phyloP scores from a whole-genome alignment of 2,329 filamentous ascomycete genomes.

The Reticulascus tulasneorum region DNA sequence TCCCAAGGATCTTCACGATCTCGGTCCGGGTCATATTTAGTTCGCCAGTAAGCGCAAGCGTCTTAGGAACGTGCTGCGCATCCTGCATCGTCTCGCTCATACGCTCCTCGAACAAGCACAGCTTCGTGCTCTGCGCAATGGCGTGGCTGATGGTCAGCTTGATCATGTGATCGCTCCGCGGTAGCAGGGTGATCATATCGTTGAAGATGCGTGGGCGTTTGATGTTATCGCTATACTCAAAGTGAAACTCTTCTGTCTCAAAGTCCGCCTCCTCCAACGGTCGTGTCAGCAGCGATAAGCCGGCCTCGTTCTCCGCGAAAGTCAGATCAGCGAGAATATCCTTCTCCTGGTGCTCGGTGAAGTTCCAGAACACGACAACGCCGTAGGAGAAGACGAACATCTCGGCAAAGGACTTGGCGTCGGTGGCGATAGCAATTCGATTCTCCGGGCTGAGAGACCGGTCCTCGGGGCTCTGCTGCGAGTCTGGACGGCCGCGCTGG shows the following conservation, averaged over 20 bases:
- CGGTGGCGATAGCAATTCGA: constrained; percentile 61
- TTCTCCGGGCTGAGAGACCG: constrained; percentile 48
- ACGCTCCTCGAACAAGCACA: constrained; percentile 92
- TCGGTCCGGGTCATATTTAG: constrained; percentile 88
- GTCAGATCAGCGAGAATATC: constrained; percentile 92
- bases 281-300: constrained; percentile 66
- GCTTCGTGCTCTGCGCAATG: constrained; percentile 93
- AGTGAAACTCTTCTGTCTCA: constrained; percentile 97
- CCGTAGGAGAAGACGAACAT: constrained; percentile 98
- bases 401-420: constrained; percentile 80
- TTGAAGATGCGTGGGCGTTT: constrained; percentile 92
- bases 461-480: constrained; percentile 27
- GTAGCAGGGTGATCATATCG: constrained; percentile 97
- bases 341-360: constrained; percentile 92
- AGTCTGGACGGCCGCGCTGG: constrained; percentile 19
- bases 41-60: constrained; percentile 82
- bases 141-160: constrained; percentile 97
- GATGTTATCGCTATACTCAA: constrained; percentile 87
- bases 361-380: constrained; percentile 98
- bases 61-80: constrained; percentile 87
- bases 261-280: constrained; percentile 86
- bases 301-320: constrained; percentile 69
- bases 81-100: constrained; percentile 94
- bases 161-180: constrained; percentile 93
- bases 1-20: constrained; percentile 86